These are phyloP conservation scores for Laguncularia racemosa DNA, from an alignment of 345 rosid genomes.

Conservation along the genomic window DNA sequence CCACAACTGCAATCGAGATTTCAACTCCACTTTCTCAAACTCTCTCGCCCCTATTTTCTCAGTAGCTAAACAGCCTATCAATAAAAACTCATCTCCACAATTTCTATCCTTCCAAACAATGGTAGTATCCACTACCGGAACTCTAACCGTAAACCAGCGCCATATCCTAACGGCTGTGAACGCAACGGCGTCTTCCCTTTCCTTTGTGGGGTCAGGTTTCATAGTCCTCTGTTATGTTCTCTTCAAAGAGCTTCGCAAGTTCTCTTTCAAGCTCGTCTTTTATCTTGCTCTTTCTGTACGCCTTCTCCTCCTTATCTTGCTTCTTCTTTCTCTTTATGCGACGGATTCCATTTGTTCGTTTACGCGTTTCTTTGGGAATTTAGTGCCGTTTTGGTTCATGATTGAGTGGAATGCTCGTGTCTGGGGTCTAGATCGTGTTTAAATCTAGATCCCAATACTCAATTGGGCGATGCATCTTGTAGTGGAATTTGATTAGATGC, in stretches of 20 bases:
- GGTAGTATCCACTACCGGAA: neutral
- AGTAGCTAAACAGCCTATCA: too few species aligned
- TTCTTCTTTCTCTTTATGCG: neutral
- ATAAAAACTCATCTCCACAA: too few species aligned
- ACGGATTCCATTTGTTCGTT: neutral
- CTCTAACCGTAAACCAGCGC: slow-evolving; percentile 27
- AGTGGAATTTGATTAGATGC: too few species aligned
- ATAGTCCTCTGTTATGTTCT: slow-evolving; percentile 85
- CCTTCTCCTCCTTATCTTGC: neutral
- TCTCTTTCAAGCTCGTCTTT: slow-evolving; percentile 98
- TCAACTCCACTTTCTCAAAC: too few species aligned
- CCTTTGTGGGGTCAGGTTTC: slow-evolving; percentile 80
- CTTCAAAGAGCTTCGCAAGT: slow-evolving; percentile 89
- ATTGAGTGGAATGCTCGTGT: too few species aligned
- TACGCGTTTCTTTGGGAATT: too few species aligned
- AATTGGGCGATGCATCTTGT: too few species aligned
- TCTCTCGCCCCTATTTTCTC: too few species aligned
- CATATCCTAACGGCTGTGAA: slow-evolving; percentile 50
- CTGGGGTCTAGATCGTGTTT: too few species aligned
- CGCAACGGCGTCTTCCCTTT: slow-evolving; percentile 71
- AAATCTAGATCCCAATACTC: too few species aligned
- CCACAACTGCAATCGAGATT: too few species aligned
- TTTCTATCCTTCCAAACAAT: neutral
- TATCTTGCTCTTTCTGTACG: slow-evolving; percentile 85
- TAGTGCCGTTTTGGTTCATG: too few species aligned